Evolutionary conservation across 768 basidiomycete genomes (phyloP).

Genomic region (Guyanaporus albipodus): DNA sequence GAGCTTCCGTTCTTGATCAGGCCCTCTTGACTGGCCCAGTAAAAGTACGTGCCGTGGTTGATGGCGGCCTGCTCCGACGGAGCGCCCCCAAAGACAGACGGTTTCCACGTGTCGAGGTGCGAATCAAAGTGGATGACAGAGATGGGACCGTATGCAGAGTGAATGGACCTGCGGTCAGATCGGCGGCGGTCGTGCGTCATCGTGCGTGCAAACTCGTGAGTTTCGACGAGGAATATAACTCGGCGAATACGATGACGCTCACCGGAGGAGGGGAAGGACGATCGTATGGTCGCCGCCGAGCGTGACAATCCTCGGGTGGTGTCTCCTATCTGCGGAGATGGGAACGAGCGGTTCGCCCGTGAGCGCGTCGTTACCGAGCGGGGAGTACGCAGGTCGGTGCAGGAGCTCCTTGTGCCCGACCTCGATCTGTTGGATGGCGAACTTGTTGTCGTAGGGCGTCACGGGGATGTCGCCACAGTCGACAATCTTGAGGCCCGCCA

Average conservation of each 20-base stretch:
- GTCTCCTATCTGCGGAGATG: constrained; percentile 62
- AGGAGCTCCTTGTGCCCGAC: constrained; percentile 66
- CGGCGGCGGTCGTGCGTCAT: too few relatives aligned
- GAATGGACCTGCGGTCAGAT: constrained; percentile 51
- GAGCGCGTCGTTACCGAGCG: constrained; percentile 57
- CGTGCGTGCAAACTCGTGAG: too few relatives aligned
- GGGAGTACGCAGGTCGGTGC: constrained; percentile 57
- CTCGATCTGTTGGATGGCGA: constrained; percentile 73
- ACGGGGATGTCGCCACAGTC: constrained; percentile 80
- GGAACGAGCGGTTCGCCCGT: constrained; percentile 57
- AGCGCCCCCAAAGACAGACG: constrained; percentile 69
- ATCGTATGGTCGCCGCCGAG: constrained; percentile 90
- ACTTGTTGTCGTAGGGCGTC: constrained; percentile 72
- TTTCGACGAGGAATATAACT: too few relatives aligned
- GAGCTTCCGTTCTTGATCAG: constrained; percentile 73
- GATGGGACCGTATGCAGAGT: constrained; percentile 74
- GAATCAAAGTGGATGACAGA: constrained; percentile 87
- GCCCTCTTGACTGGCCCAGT: constrained; percentile 82
- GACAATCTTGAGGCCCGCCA: constrained; percentile 61
- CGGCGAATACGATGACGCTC: too few relatives aligned
- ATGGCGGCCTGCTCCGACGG: constrained; percentile 70
- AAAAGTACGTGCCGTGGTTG: constrained; percentile 90
- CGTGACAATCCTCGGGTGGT: constrained; percentile 77
- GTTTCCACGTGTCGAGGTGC: constrained; percentile 79
- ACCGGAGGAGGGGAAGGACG: constrained; percentile 52